These are phyloP conservation scores for Citrus medica DNA, from an alignment of 345 rosid genomes.

Conservation along the genomic window DNA sequence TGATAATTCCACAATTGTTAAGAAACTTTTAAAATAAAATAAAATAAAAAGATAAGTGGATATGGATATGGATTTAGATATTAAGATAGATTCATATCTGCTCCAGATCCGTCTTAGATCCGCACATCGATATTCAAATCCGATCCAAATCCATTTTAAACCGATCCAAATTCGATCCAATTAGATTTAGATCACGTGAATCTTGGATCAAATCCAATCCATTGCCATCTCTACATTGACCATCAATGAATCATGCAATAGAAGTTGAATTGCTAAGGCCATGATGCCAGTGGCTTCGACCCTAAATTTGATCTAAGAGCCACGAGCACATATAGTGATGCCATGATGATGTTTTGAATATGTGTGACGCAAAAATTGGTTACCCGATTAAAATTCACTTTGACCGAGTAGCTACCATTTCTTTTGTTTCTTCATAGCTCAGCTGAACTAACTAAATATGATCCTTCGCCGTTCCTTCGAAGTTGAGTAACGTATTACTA, in stretches of 20 bases:
- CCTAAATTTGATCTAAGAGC: background rate
- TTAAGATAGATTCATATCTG: too few relatives aligned
- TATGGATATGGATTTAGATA: too few relatives aligned
- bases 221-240: too few relatives aligned
- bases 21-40: too few relatives aligned
- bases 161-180: too few relatives aligned
- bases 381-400: background rate
- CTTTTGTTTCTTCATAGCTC: background rate
- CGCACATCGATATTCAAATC: too few relatives aligned
- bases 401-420: background rate
- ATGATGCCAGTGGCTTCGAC: background rate
- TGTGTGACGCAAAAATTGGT: background rate
- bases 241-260: background rate
- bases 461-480: slow-evolving; percentile 1
- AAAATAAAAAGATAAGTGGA: too few relatives aligned
- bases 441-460: background rate
- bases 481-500: background rate
- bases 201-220: too few relatives aligned
- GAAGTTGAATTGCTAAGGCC: background rate
- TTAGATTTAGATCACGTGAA: too few relatives aligned
- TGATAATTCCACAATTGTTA: too few relatives aligned
- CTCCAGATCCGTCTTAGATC: too few relatives aligned
- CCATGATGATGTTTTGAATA: background rate
- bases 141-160: too few relatives aligned
- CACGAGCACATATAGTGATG: background rate